A percentile compares a stretch with the other conserved stretches of the same genome.
These are phyloP conservation scores for Candida quercuum DNA, from an alignment of 805 yeast species.

Conservation along the genomic window DNA sequence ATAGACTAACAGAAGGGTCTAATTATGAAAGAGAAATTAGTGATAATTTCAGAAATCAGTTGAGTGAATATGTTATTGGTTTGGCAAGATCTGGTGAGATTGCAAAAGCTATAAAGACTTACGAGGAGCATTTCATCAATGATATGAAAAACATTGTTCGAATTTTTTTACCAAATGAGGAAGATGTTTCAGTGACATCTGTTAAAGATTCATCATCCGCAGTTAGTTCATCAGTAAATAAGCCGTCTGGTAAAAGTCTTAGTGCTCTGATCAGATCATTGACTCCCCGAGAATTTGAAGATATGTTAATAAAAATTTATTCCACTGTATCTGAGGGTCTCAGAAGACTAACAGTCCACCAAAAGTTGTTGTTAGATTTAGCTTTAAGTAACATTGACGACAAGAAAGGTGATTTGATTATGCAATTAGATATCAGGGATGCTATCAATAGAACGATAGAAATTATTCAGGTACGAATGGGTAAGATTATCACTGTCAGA, in stretches of 20 bases:
- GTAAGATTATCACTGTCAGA: slow-evolving; percentile 72
- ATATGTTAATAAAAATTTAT: slow-evolving; percentile 57
- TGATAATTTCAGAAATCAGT: slow-evolving; percentile 33
- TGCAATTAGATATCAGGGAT: slow-evolving; percentile 60
- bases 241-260: slow-evolving; percentile 28
- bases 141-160: slow-evolving; percentile 75
- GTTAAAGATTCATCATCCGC: slow-evolving; percentile 5
- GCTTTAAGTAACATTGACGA: slow-evolving; percentile 41
- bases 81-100: slow-evolving; percentile 59
- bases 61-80: slow-evolving; percentile 47
- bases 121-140: slow-evolving; percentile 60
- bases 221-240: slow-evolving; percentile 8
- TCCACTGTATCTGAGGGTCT: slow-evolving; percentile 65
- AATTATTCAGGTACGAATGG: slow-evolving; percentile 68
- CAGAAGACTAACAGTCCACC: slow-evolving; percentile 70
- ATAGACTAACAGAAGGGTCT: slow-evolving; percentile 33
- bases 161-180: slow-evolving; percentile 52
- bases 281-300: slow-evolving; percentile 71
- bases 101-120: slow-evolving; percentile 53
- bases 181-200: slow-evolving; percentile 16
- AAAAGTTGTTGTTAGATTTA: slow-evolving; percentile 69
- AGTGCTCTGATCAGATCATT: slow-evolving; percentile 49
- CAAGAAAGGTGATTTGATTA: slow-evolving; percentile 32
- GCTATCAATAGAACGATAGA: slow-evolving; percentile 66
- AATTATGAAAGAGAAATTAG: slow-evolving; percentile 34